These are phyloP conservation scores for Hanseniaspora occidentalis DNA, from an alignment of 805 yeast genomes.

Conservation along the genomic window DNA sequence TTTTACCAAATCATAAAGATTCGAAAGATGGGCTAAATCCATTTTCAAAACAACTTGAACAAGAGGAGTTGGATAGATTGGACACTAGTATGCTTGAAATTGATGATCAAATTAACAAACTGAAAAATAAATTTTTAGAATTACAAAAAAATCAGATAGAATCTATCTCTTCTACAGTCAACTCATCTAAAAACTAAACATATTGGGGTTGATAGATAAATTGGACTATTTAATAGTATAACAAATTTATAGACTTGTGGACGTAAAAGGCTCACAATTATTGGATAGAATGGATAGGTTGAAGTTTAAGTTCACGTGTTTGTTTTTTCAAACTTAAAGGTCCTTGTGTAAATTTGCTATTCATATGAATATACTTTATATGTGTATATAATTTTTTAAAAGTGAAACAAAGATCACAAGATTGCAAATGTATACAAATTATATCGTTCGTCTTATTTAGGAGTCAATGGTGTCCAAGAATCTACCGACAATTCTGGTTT, in stretches of 20 bases:
- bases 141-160: background rate
- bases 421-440: background rate
- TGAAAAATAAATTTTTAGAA: conserved; percentile 26
- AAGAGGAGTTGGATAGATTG: conserved; percentile 50
- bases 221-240: no score
- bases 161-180: background rate
- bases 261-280: no score
- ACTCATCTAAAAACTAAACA: background rate
- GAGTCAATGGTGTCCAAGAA: conserved; percentile 41
- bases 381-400: background rate
- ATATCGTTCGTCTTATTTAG: conserved; percentile 24
- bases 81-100: conserved; percentile 33
- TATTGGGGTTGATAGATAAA: no score
- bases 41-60: conserved; percentile 43
- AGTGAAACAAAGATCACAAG: background rate
- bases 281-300: no score
- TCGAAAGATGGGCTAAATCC: conserved; percentile 11
- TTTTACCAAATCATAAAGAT: background rate
- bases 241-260: no score
- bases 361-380: background rate
- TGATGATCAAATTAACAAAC: conserved; percentile 31
- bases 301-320: no score
- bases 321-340: no score
- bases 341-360: background rate
- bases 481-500: conserved; percentile 25